These are phyloP conservation scores for Glomus cerebriforme DNA, from an alignment of 192 early-diverging fungal genomes.

Conservation along the genomic window DNA sequence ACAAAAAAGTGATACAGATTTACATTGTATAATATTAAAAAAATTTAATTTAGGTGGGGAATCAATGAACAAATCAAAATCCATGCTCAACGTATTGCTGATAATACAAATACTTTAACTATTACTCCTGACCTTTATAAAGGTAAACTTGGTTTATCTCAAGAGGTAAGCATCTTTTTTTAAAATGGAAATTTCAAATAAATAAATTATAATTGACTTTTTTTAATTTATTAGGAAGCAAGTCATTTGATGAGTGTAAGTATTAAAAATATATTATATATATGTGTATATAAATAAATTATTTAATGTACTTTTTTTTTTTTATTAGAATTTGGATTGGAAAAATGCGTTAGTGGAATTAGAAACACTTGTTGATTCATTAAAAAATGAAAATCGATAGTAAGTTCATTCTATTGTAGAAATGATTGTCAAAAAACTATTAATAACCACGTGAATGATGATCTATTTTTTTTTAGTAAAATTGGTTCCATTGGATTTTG, in stretches of 20 bases:
- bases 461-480: slow-evolving; percentile 28
- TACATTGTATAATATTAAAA: too few species aligned
- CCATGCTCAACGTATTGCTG: slow-evolving; percentile 51
- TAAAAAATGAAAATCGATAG: slow-evolving; percentile 31
- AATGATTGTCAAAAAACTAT: not conserved
- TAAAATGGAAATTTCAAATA: too few species aligned
- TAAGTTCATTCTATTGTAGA: not conserved
- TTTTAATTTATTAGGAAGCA: slow-evolving; percentile 40
- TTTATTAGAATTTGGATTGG: slow-evolving; percentile 53
- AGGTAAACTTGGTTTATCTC: slow-evolving; percentile 48
- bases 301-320: too few species aligned
- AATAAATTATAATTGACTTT: too few species aligned
- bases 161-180: slow-evolving; percentile 33
- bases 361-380: slow-evolving; percentile 13
- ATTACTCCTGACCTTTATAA: slow-evolving; percentile 54
- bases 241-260: slow-evolving; percentile 44
- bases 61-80: slow-evolving; percentile 44
- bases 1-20: too few species aligned
- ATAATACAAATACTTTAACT: slow-evolving; percentile 43
- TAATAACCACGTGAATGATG: not conserved
- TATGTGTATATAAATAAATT: not conserved
- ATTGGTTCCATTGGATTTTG: slow-evolving; percentile 53
- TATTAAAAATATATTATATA: too few species aligned
- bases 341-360: slow-evolving; percentile 37
- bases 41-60: slow-evolving; percentile 49